A percentile compares a stretch with the other conserved stretches of the same genome.
phyloP scores from a whole-genome alignment of 768 basidiomycete genomes.

The Neoboletus subvelutipes region DNA sequence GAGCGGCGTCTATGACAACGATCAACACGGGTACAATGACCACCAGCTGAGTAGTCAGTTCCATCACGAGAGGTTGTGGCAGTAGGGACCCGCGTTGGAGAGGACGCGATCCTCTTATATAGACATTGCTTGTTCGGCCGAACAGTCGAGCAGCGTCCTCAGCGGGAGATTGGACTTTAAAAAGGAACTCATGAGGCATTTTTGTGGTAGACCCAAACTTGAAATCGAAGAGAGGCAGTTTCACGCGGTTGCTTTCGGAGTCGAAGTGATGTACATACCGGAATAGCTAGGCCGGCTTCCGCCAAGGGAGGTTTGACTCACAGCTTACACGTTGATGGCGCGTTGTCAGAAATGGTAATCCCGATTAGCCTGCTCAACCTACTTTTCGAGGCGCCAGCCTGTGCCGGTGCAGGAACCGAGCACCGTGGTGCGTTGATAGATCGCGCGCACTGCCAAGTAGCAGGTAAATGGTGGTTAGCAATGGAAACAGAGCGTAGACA shows the following conservation, averaged over 20 bases:
- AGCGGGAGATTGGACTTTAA: neutral
- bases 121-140: neutral
- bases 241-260: neutral
- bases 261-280: neutral
- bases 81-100: neutral
- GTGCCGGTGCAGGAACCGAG: neutral
- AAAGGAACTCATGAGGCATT: neutral
- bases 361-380: neutral
- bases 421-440: neutral
- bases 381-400: neutral
- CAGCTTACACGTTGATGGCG: too few relatives aligned
- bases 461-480: too few relatives aligned
- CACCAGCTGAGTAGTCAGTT: neutral
- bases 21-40: neutral
- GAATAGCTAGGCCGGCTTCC: neutral
- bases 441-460: too few relatives aligned
- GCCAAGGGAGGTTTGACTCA: too few relatives aligned
- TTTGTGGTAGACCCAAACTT: neutral
- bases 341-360: neutral
- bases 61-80: neutral
- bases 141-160: neutral
- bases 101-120: neutral
- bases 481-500: too few relatives aligned
- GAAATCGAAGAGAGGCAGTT: neutral
- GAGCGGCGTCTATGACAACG: neutral